Base-by-base conservation (phyloP, 176 grass and related monocot species). In the Phyllostachys edulis region DNA sequence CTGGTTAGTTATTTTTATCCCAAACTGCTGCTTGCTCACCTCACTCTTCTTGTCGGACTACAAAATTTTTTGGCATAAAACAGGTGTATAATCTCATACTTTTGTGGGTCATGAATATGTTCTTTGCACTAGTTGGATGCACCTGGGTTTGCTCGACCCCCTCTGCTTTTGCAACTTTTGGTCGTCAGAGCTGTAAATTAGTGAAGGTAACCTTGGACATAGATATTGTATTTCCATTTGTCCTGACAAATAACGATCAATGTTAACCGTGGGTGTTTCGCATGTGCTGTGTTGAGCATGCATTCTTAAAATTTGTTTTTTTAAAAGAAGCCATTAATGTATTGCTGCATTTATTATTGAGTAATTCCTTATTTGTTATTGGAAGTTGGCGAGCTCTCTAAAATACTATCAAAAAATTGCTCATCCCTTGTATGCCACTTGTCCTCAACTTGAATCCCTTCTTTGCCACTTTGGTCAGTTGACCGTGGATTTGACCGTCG, bases 41-140 rank as follows among this genome's bases (percentile, higher is more conserved):
- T 54, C 80, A 60, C n/a, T 26, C 23, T 14, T 52, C 76, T 67
- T 40, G 38, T 77, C 83, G 66, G 45, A 75, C 79, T 67, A 73
- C 84, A 82, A 63, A 69, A 89, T 80, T 86, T 86, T 89, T 92
- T 89, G 67, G 75, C 80, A 84, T 80, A 71, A 83, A 68, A 70
- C 78, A 89, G 63, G 21, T 84, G 63, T 91, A 80, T 77, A 85
- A 85, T 72, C 49, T 85, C 14, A 69, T n/a, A 16, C 60, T 54
- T 86, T 81, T 68, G 63, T 79, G 50, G 49, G 24, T 36, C 64
- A 75, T 66, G 63, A 73, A 21, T 17, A 6, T 50, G 67, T 80
- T 66, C 1, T 87, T 79, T 50, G 23, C 10, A 59, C 51, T 79
- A 87, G 78, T 68, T 67, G 54, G 7, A 56, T 83, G 84, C 87